Evolutionary conservation across 257 asterid genomes (phyloP), one percentile per base, ranked within the genome.

Genomic region (Catharanthus roseus): DNA sequence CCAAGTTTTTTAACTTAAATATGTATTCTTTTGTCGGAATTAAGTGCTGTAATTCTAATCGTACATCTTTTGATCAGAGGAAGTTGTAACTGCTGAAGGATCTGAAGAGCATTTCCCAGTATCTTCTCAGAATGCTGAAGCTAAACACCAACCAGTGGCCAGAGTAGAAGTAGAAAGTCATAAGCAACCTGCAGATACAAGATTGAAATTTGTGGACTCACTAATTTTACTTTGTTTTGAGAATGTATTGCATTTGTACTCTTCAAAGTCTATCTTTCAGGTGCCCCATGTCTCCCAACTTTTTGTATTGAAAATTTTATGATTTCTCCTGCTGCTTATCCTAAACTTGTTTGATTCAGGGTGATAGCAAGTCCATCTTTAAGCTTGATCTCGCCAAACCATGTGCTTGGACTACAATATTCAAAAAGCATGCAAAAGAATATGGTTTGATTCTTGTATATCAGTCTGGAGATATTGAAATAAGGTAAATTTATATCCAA

Each of bases 391-490:
- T 91, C 64, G 86, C 67, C 75, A 86, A 89, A 82, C 93, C 87
- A 5, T 89, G 96, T 86, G 79, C 85, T 56, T 89, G 99, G 97
- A 82, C 90, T 69, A n/a, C 96, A 60, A 74, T 89, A 75, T 77
- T 85, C 82, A 85, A 81, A 78, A 85, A 78, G 70, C 85, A 82
- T 73, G 84, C 72, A 45, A 86, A 76, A 78, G 86, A 75, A 41
- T 77, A 65, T 82, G 95, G 88, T 72, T 58, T 87, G 77, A 71
- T 88, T 65, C 55, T 91, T 72, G 81, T 95, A 55, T 91, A 88
- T 85, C 96, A 87, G 79, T 81, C 84, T 64, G 99, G 97, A 77
- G 92, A 84, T 6, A 83, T 88, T 76, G 99, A 95, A 83, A 70
- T 88, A 72, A 84, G 99, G 99, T 89, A 77, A 83, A 41, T 70